Percentiles rank a stretch among this genome's conserved stretches.
phyloP scores from a whole-genome alignment of 768 basidiomycete species.

The Amanita thiersii region DNA sequence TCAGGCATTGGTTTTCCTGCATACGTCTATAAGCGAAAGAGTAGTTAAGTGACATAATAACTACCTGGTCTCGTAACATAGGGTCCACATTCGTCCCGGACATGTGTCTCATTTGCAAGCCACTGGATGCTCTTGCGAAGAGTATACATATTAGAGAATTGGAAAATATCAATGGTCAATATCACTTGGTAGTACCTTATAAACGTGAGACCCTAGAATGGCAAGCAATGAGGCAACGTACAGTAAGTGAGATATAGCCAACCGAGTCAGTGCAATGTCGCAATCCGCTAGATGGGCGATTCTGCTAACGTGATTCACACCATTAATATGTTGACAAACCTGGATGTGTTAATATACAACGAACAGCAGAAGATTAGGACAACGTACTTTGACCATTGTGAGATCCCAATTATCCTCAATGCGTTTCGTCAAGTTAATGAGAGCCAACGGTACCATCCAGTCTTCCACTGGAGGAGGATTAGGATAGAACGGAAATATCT shows the following conservation, averaged over 20 bases:
- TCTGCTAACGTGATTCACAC: conserved; percentile 82
- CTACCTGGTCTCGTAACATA: conserved; percentile 78
- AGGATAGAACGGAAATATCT: conserved; percentile 94
- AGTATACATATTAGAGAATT: conserved; percentile 97
- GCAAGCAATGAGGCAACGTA: conserved; percentile 27
- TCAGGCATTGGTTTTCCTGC: conserved; percentile 57
- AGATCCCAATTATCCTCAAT: conserved; percentile 94
- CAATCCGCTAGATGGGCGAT: conserved; percentile 92
- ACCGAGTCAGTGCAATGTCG: conserved; percentile 72
- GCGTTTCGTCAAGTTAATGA: conserved; percentile 75
- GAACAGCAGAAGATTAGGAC: neutral
- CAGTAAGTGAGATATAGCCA: conserved; percentile 89
- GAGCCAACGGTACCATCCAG: conserved; percentile 92
- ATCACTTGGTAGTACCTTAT: conserved; percentile 90
- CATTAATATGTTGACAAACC: conserved; percentile 81
- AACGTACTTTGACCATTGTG: conserved; percentile 73
- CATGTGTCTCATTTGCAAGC: conserved; percentile 78
- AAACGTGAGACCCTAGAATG: conserved; percentile 8
- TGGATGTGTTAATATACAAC: conserved; percentile 17
- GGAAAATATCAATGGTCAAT: conserved; percentile 96
- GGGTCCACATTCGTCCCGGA: conserved; percentile 84
- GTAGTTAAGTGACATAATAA: neutral
- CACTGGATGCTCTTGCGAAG: conserved; percentile 80
- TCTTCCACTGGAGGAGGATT: conserved; percentile 86
- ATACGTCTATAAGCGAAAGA: conserved; percentile 8